Percentiles rank a stretch among this genome's conserved stretches.
Evolutionary conservation across 805 yeast species (phyloP).

Genomic region (Scheffersomyces lignosus): DNA sequence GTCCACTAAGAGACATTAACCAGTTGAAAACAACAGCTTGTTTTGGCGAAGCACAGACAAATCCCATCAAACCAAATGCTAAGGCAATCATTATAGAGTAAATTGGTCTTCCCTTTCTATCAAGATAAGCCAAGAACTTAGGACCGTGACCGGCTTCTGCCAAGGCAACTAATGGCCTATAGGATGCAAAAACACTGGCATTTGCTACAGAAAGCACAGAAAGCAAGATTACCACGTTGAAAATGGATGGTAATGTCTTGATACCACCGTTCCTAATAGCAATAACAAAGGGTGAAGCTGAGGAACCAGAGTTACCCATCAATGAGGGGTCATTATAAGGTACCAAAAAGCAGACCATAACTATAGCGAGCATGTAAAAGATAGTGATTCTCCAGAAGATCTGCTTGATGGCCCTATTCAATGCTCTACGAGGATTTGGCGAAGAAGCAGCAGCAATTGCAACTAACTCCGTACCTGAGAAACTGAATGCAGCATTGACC

Average conservation of each 20-base stretch:
- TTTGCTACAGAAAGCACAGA: conserved; percentile 37
- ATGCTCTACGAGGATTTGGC: conserved; percentile 51
- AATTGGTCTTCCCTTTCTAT: conserved; percentile 75
- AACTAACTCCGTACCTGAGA: conserved; percentile 60
- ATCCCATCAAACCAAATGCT: conserved; percentile 56
- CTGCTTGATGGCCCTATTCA: conserved; percentile 55
- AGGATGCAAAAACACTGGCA: conserved; percentile 35
- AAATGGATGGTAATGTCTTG: conserved; percentile 30
- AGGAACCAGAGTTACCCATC: conserved; percentile 15
- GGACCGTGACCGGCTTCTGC: conserved; percentile 70
- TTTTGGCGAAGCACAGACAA: conserved; percentile 58
- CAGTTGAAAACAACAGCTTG: conserved; percentile 65
- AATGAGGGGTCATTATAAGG: conserved; percentile 42
- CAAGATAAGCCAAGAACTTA: conserved; percentile 60
- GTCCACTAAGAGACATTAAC: conserved; percentile 74
- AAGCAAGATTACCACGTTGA: conserved; percentile 34
- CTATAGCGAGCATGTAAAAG: conserved; percentile 49
- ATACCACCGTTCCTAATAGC: conserved; percentile 34
- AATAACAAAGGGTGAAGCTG: conserved; percentile 43
- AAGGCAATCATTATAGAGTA: conserved; percentile 58
- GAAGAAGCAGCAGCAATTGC: conserved; percentile 60
- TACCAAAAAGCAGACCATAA: conserved; percentile 52
- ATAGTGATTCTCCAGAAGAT: conserved; percentile 54
- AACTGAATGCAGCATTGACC: conserved; percentile 58
- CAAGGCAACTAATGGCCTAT: conserved; percentile 57